These are phyloP conservation scores for Globisporangium alternatum DNA, from an alignment of 352 stramenopile species.

Conservation along the genomic window DNA sequence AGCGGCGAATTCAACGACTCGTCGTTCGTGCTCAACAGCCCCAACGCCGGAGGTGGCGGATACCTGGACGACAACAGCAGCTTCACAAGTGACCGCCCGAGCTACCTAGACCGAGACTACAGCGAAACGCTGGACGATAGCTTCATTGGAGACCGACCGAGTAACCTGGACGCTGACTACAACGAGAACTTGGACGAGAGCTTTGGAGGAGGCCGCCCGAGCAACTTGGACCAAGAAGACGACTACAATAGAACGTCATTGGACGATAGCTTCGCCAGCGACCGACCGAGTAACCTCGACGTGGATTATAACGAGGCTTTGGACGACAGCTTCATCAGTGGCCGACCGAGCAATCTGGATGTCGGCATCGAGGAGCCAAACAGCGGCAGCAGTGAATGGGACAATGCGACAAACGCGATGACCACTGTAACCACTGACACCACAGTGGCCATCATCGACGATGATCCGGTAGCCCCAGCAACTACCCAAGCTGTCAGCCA, in stretches of 20 bases:
- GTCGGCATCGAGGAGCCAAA: neutral
- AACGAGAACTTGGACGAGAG: too few relatives aligned
- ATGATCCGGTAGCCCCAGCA: neutral
- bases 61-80: conserved; percentile 11
- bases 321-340: conserved; percentile 10
- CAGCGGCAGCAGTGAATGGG: neutral
- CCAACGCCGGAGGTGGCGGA: neutral
- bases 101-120: neutral
- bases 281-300: neutral
- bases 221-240: neutral
- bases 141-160: neutral
- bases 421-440: neutral
- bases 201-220: too few relatives aligned
- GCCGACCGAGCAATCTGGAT: conserved; percentile 2
- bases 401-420: neutral
- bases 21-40: conserved; percentile 12
- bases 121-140: conserved; percentile 14
- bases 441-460: neutral
- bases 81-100: conserved; percentile 1
- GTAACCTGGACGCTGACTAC: too few relatives aligned
- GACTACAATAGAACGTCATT: neutral
- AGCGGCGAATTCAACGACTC: conserved; percentile 10
- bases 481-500: neutral
- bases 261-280: neutral
- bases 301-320: neutral